Evolutionary conservation across 371 early-diverging fungal species (phyloP).

Genomic region (Chytridiales sp.): DNA sequence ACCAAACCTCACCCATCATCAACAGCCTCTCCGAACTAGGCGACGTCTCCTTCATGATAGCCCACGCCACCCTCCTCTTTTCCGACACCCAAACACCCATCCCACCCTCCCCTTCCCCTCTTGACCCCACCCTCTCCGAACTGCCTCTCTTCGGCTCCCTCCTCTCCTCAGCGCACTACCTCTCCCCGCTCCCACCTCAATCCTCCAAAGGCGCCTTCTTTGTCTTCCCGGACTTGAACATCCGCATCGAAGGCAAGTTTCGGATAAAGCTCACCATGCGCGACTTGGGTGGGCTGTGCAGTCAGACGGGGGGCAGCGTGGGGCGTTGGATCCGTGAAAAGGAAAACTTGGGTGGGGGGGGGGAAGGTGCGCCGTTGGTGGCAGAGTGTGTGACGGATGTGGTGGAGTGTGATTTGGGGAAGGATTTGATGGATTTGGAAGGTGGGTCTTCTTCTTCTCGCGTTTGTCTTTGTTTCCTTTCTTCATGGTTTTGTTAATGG

Average conservation of each 20-base stretch:
- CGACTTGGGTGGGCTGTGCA: constrained; percentile 2
- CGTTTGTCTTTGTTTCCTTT: neutral
- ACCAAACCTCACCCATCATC: no score
- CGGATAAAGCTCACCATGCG: constrained; percentile 17
- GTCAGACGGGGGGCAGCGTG: neutral
- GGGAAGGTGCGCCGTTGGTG: neutral
- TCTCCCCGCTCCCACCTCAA: neutral
- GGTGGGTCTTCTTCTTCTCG: neutral
- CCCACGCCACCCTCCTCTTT: constrained; percentile 9
- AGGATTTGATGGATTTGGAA: constrained; percentile 17
- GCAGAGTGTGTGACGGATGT: constrained; percentile 9
- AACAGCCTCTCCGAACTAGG: constrained; percentile 14
- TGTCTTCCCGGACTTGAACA: constrained; percentile 29
- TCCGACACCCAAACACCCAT: constrained; percentile 2
- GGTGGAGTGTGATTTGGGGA: constrained; percentile 1
- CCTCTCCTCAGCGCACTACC: constrained; percentile 7
- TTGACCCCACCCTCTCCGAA: no score
- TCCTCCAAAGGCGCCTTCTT: constrained; percentile 27
- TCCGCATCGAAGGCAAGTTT: constrained; percentile 27
- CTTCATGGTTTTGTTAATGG: no score
- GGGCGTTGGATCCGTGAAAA: constrained; percentile 1
- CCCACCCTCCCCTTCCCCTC: no score
- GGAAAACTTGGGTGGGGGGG: neutral
- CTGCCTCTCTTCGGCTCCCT: neutral
- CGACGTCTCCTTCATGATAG: constrained; percentile 16